Conservation (phyloP, 75 land plant species). For the Cunninghamia lanceolata region DNA sequence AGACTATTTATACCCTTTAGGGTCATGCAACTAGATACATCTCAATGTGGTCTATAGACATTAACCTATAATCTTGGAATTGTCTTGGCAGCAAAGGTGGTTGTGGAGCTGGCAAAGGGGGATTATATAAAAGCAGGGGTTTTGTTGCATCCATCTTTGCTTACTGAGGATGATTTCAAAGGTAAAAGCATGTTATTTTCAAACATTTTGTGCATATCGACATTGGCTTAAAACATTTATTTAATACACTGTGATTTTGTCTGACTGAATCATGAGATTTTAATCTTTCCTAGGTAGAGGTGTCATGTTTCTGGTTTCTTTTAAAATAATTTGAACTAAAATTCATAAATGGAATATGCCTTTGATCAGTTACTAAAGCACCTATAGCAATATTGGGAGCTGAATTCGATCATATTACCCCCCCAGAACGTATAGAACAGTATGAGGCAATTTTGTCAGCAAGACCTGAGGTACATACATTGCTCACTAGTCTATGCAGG, state of each 20-base stretch:
- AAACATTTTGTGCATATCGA: neutral
- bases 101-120: slow-evolving; percentile 27
- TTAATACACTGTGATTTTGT: too few species aligned
- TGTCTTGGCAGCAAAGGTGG: slow-evolving; percentile 48
- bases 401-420: slow-evolving; percentile 67
- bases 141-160: slow-evolving; percentile 57
- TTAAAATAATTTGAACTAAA: neutral
- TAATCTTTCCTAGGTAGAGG: neutral
- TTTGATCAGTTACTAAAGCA: slow-evolving; percentile 46
- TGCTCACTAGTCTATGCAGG: neutral
- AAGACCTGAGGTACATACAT: slow-evolving; percentile 42
- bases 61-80: neutral
- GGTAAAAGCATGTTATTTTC: slow-evolving; percentile 25
- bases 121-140: slow-evolving; percentile 47
- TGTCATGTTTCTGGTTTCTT: neutral
- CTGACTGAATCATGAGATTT: neutral
- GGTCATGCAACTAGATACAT: neutral
- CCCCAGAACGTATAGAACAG: slow-evolving; percentile 52
- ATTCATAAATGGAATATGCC: neutral
- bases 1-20: neutral
- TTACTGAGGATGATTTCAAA: slow-evolving; percentile 50
- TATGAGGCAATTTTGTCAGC: slow-evolving; percentile 49
- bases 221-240: too few species aligned
- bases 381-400: slow-evolving; percentile 70
- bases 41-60: neutral